These are phyloP conservation scores for Aschersonia sp. DNA, from an alignment of 2,329 filamentous ascomycete genomes.

Conservation along the genomic window DNA sequence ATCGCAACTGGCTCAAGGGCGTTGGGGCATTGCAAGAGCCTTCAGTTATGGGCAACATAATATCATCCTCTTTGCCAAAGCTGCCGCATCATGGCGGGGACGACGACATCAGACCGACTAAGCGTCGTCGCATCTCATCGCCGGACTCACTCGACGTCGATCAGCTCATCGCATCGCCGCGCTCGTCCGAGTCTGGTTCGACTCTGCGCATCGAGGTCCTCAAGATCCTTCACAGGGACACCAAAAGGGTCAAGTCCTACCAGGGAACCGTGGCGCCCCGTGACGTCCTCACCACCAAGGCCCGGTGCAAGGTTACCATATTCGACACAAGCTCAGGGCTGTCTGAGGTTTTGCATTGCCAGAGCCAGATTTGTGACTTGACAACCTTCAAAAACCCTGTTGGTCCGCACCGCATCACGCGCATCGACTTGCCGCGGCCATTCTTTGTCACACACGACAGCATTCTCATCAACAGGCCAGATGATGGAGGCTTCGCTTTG, in stretches of 20 bases:
- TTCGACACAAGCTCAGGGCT: slow-evolving; percentile 19
- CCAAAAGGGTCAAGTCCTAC: slow-evolving; percentile 18
- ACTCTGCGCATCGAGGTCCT: slow-evolving; percentile 37
- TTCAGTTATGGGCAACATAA: slow-evolving; percentile 27
- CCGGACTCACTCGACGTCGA: slow-evolving; percentile 18
- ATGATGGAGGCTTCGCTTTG: slow-evolving; percentile 31
- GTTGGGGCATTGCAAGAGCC: slow-evolving; percentile 26
- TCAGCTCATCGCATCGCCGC: slow-evolving; percentile 16
- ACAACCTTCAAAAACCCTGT: slow-evolving; percentile 32
- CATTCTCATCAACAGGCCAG: slow-evolving; percentile 32
- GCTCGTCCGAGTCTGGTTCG: slow-evolving; percentile 18
- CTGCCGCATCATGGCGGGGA: slow-evolving; percentile 18
- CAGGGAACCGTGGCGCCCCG: slow-evolving; percentile 14
- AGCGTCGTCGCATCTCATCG: slow-evolving; percentile 34
- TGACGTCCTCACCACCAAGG: slow-evolving; percentile 17
- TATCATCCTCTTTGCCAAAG: slow-evolving; percentile 22
- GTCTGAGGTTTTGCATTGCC: slow-evolving; percentile 32
- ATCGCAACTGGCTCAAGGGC: slow-evolving; percentile 36
- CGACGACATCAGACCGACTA: slow-evolving; percentile 24
- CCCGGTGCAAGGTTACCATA: slow-evolving; percentile 22
- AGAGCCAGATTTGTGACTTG: slow-evolving; percentile 39
- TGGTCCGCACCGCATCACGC: slow-evolving; percentile 29
- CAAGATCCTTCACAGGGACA: slow-evolving; percentile 35
- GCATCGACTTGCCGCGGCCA: slow-evolving; percentile 31
- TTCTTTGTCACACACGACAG: slow-evolving; percentile 38